These are phyloP conservation scores for Barnettozyma sp. DNA, from an alignment of 805 yeast species.

Conservation along the genomic window DNA sequence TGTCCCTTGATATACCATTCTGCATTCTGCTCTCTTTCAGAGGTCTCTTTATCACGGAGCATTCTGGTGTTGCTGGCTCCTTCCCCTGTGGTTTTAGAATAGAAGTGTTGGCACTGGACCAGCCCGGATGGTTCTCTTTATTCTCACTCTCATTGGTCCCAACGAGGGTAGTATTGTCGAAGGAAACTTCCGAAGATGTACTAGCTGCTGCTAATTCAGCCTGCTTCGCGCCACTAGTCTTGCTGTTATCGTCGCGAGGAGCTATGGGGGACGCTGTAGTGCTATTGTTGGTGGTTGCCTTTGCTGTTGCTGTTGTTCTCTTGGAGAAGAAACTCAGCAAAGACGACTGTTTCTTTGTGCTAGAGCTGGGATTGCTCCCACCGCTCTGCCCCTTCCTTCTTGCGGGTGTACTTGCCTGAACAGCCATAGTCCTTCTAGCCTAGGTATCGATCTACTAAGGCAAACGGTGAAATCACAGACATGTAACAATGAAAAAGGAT, in stretches of 20 bases:
- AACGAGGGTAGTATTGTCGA: too few relatives aligned
- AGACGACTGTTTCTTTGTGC: constrained; percentile 1
- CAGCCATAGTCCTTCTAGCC: too few relatives aligned
- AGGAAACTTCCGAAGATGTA: too few relatives aligned
- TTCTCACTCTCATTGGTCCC: too few relatives aligned
- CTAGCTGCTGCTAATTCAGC: too few relatives aligned
- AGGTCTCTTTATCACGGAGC: constrained; percentile 14
- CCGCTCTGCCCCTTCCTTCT: too few relatives aligned
- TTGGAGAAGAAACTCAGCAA: constrained; percentile 6
- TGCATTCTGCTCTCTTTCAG: constrained; percentile 4
- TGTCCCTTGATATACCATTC: not conserved
- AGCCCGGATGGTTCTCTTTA: not conserved
- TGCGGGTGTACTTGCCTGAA: too few relatives aligned
- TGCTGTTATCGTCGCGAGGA: constrained; percentile 3
- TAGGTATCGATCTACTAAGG: too few relatives aligned
- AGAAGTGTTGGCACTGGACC: not conserved
- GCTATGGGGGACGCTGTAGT: not conserved
- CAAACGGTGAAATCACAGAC: too few relatives aligned
- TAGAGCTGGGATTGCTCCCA: constrained; percentile 1
- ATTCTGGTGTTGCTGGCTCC: constrained; percentile 2
- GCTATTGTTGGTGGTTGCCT: too few relatives aligned
- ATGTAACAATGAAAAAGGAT: too few relatives aligned
- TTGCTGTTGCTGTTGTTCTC: constrained; percentile 3
- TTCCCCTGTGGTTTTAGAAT: constrained; percentile 1
- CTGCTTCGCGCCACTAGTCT: too few relatives aligned